Evolutionary conservation across 2,329 filamentous ascomycete genomes (phyloP), one percentile per base, ranked within the genome.

Genomic region (Sporothrix globosa): DNA sequence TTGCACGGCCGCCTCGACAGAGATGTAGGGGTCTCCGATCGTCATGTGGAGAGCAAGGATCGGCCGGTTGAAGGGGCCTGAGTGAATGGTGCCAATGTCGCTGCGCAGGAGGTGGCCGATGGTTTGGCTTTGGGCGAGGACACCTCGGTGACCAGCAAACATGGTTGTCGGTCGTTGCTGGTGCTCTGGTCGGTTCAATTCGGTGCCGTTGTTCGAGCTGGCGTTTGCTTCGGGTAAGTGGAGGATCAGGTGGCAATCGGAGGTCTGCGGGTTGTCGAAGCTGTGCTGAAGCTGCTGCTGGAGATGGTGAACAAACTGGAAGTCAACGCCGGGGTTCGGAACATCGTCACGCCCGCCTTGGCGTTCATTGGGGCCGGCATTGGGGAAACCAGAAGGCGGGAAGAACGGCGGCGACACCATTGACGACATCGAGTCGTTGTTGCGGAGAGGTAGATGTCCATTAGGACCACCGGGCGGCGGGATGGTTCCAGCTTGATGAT

Each of bases 71-170:
- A 70, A 72, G 11, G 72, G 69, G 4, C 70, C 72, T 1, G 65
- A 56, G 13, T 74, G 72, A 30, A 72, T 17, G 4, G 58, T 60
- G 21, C 52, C 68, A 2, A 44, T 21, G 5, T 70, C 48, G 44
- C 56, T 68, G 30, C 48, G 70, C 11, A 74, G 14, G 10, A 74
- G 19, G 14, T 74, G 67, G 1, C 71, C 69, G 13, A 76, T 30
- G 3, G 60, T 61, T 52, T 74, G 72, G 69, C 74, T 75, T 70
- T 74, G 73, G 6, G 71, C 67, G 1, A 76, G 70, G 4, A 74
- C 61, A 9, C 68, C 17, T 7, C 74, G 73, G 46, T 76, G 75
- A 17, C 75, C 75, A 11, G 70, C 30, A n/a, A 76, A 74, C 10
- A 70, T 14, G 7, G 69, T 24, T 11, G 72, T 54, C 13, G 54